Percentiles rank a stretch among this genome's conserved stretches.
These are phyloP conservation scores for Elsinoe batatas DNA, from an alignment of 2,329 filamentous ascomycete species.

Conservation along the genomic window DNA sequence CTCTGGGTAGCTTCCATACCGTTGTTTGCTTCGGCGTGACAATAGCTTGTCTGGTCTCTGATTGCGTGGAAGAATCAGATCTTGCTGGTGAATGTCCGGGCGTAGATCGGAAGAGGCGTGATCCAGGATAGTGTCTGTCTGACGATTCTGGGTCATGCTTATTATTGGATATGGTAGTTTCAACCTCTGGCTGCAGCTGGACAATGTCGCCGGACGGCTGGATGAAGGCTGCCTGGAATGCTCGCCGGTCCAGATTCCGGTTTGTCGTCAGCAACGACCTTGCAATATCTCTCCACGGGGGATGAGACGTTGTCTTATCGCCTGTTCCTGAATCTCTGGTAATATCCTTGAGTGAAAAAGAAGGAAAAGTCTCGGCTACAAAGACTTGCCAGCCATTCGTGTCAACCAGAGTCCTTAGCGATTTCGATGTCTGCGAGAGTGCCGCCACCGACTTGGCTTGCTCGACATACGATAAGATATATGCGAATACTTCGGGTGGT, in stretches of 20 bases:
- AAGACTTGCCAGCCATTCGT: constrained; percentile 43
- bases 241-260: constrained; percentile 47
- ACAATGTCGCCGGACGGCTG: constrained; percentile 32
- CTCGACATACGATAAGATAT: constrained; percentile 33
- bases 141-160: constrained; percentile 2
- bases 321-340: neutral
- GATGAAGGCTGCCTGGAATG: constrained; percentile 45
- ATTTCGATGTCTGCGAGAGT: constrained; percentile 38
- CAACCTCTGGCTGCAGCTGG: neutral
- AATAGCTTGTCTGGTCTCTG: neutral
- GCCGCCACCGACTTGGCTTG: constrained; percentile 35
- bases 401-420: constrained; percentile 36
- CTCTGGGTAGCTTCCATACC: constrained; percentile 33
- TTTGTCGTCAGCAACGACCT: constrained; percentile 47
- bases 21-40: constrained; percentile 19
- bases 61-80: constrained; percentile 1
- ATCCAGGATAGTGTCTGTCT: neutral
- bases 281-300: constrained; percentile 41
- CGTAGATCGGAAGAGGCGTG: constrained; percentile 7
- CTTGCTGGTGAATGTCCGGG: constrained; percentile 3
- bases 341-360: constrained; percentile 15
- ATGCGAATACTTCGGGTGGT: constrained; percentile 30
- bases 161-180: constrained; percentile 19
- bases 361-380: constrained; percentile 39
- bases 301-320: constrained; percentile 22